phyloP scores from a whole-genome alignment of 805 yeast species.

The Zygosaccharomyces pseudorouxii region DNA sequence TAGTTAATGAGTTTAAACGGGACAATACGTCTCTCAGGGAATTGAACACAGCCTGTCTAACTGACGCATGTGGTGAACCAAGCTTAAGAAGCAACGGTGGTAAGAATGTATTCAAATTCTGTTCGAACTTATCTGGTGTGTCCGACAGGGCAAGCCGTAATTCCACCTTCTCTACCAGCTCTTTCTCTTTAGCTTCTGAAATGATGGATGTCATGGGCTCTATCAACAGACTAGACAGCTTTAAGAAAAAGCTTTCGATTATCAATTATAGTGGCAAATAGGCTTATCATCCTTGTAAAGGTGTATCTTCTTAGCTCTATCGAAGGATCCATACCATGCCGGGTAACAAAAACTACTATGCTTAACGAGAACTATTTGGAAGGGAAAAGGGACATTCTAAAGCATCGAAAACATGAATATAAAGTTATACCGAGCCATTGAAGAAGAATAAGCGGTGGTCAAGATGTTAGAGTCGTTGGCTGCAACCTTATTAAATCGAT shows the following conservation, averaged over 20 bases:
- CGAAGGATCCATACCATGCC: neutral
- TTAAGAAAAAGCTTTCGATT: neutral
- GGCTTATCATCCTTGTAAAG: neutral
- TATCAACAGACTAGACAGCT: too few relatives aligned
- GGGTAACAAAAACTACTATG: neutral
- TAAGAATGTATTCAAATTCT: constrained; percentile 55
- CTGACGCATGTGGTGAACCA: constrained; percentile 62
- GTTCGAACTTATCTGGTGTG: constrained; percentile 58
- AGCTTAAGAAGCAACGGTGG: constrained; percentile 77
- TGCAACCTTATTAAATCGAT: constrained; percentile 33
- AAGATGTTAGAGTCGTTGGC: constrained; percentile 37
- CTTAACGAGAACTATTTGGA: neutral
- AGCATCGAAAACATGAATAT: neutral
- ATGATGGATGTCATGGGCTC: neutral
- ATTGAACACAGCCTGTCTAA: constrained; percentile 61
- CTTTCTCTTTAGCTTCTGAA: constrained; percentile 46
- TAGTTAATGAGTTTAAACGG: constrained; percentile 52
- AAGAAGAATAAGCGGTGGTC: neutral
- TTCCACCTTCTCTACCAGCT: constrained; percentile 72
- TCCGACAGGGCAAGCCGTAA: constrained; percentile 73
- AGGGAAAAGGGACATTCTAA: neutral
- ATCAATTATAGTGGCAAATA: neutral
- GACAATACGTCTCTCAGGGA: constrained; percentile 64
- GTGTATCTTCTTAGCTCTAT: neutral
- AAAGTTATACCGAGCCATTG: neutral